phyloP scores from a whole-genome alignment of 441 rosid species.

The Populus hybrid region DNA sequence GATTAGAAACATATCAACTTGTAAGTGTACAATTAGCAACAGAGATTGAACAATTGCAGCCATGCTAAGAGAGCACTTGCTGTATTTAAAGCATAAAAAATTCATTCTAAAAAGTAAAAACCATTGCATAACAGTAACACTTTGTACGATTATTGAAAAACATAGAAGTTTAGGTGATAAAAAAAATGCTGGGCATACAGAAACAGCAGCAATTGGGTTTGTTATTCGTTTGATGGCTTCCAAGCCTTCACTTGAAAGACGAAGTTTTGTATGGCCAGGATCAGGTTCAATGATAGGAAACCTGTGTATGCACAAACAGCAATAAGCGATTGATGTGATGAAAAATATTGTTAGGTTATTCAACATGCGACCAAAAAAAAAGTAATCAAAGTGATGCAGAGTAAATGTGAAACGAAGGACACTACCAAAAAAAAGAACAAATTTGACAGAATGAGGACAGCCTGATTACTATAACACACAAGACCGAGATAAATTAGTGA shows the following conservation, averaged over 20 bases:
- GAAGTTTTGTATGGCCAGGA: conserved; percentile 96
- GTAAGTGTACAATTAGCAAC: background rate
- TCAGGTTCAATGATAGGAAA: conserved; percentile 96
- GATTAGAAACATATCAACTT: background rate
- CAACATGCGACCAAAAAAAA: background rate
- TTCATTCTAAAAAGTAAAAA: background rate
- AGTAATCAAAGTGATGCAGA: background rate
- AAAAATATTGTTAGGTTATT: background rate
- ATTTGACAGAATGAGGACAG: background rate
- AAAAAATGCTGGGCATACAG: conserved; percentile 49
- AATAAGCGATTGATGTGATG: background rate
- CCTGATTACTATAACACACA: background rate
- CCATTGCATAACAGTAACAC: background rate
- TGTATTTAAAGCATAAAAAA: conserved; percentile 1
- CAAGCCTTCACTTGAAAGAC: conserved; percentile 84
- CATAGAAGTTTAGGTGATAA: background rate
- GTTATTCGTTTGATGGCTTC: conserved; percentile 84
- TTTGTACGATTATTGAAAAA: background rate
- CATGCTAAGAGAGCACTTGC: background rate
- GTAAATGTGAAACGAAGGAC: background rate
- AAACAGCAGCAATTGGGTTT: conserved; percentile 86
- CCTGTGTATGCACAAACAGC: conserved; percentile 37
- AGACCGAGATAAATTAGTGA: background rate
- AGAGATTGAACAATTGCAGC: background rate
- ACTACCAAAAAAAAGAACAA: background rate